Evolutionary conservation across 1,284 basidiomycete genomes (phyloP), one percentile per base, ranked within the genome.

Genomic region (Rhodotorula sp.): DNA sequence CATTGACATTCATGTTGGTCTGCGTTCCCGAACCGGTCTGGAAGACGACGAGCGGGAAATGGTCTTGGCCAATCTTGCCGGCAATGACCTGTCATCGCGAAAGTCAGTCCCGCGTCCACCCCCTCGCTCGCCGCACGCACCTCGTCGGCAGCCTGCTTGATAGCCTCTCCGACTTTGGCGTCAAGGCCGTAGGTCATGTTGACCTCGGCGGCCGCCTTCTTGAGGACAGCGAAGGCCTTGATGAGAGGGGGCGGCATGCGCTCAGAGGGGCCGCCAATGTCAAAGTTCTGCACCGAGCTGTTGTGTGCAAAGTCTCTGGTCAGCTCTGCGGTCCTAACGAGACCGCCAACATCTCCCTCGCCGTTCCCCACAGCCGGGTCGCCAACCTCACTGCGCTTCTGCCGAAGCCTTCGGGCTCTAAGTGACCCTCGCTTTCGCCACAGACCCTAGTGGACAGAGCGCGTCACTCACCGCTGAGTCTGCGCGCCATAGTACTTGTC

Each of bases 1-100:
- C 96, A 82, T 99, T 99, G 72, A 88, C 91, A 82, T 99, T 99
- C 96, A 99, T 99, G 85, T 99, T 99, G 81, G 92, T 95, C 83
- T 99, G 96, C 5, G 96, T 99, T 61, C 96, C 96, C 68, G 92
- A 96, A 68, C 96, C 96, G 58, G 96, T 99, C 83, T 99, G 96
- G 87, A 97, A 99, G 59, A 99, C 95, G 66, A 99, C 96, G 49
- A 99, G 84, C 34, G 96, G 96, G 84, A 99, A 99, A 82, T 99
- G 91, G 75, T 93, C 92, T 51, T 89, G 85, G 39, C 72, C 74
- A 71, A 99, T 87, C 82, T 94, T 92, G 70, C 95, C 95, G 62
- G 90, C 90, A 80, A 99, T 98, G 78, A 99, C 95, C 89, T 92
- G 74, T 15, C 15, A 54, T 47, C 1, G 19, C 15, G 36, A 53